Base-by-base conservation (phyloP, 345 rosid species). In the Pugionium dolabratum region DNA sequence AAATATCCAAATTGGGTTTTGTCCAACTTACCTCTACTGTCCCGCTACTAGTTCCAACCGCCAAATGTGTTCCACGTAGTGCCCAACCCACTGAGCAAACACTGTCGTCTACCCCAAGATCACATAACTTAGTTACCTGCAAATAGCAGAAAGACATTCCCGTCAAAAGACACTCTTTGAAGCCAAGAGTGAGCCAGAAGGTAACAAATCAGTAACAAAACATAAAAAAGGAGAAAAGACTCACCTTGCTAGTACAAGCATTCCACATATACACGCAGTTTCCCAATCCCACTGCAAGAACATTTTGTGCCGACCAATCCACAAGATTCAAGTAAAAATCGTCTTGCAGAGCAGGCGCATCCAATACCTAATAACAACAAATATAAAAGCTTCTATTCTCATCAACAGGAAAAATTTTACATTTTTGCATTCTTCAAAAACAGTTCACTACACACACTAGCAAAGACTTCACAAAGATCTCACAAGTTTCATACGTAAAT, bases 1-100 rank as follows among this genome's bases (percentile, higher is more conserved):
- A 48, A 46, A 47, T 6, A 56, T 37, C 7, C 48, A 48, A 59
- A 43, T 29, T 0, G 46, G 5, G 33, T 33, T 41, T 62, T 25
- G 33, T 40, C 69, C 40, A 54, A 32, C 72, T 70, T 66, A 95
- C 99, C 94, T 95, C 85, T 57, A 89, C 83, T 82, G 82, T 89
- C 36, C 99, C 98, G 31, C 76, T 80, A 77, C 82, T 82, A 60
- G 97, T 95, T 73, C 99, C 99, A 73, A 95, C 84, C 1, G 99
- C 91, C 49, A 95, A 88, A 75, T 89, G 83, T 35, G 91, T 80
- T 52, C 91, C 93, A 2, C 90, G 96, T 62, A 83, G 83, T 36
- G 98, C 88, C 98, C 99, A 95, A 35, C 90, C 91, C 28, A 95
- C 97, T 27, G 99, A 95, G 72, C 99, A 91, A 31, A 91, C 97